phyloP scores from a whole-genome alignment of 2,329 filamentous ascomycete species.

The Didymella exigua region DNA sequence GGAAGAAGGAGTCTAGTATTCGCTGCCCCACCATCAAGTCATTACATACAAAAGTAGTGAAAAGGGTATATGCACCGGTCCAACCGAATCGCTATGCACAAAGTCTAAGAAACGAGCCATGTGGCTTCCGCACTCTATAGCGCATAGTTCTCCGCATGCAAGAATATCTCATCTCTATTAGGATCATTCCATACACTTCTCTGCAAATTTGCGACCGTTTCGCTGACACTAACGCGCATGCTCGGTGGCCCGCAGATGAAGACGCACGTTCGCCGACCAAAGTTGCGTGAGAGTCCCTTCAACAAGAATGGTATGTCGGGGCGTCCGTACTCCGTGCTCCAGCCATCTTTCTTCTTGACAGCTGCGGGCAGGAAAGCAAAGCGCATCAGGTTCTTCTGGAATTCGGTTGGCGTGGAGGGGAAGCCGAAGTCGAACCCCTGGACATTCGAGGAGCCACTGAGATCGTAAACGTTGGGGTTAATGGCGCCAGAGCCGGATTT shows the following conservation, averaged over 20 bases:
- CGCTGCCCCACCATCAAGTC: neutral
- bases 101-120: constrained; percentile 5
- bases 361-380: constrained; percentile 76
- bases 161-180: constrained; percentile 83
- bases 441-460: constrained; percentile 20
- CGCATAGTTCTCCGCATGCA: constrained; percentile 95
- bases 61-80: constrained; percentile 26
- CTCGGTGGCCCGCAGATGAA: constrained; percentile 89
- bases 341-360: constrained; percentile 67
- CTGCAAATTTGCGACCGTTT: constrained; percentile 81
- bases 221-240: constrained; percentile 89
- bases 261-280: constrained; percentile 82
- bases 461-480: constrained; percentile 52
- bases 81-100: constrained; percentile 37
- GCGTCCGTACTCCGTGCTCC: constrained; percentile 90
- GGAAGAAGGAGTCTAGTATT: neutral
- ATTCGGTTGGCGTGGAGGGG: constrained; percentile 80
- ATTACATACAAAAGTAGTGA: constrained; percentile 18
- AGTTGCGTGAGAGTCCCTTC: constrained; percentile 78
- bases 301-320: constrained; percentile 89
- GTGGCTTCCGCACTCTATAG: constrained; percentile 57
- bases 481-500: constrained; percentile 40
- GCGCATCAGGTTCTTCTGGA: constrained; percentile 87
- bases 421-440: constrained; percentile 66
- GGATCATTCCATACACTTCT: constrained; percentile 80